phyloP scores from a whole-genome alignment of 305 asterid species.

The Galium porrigens region DNA sequence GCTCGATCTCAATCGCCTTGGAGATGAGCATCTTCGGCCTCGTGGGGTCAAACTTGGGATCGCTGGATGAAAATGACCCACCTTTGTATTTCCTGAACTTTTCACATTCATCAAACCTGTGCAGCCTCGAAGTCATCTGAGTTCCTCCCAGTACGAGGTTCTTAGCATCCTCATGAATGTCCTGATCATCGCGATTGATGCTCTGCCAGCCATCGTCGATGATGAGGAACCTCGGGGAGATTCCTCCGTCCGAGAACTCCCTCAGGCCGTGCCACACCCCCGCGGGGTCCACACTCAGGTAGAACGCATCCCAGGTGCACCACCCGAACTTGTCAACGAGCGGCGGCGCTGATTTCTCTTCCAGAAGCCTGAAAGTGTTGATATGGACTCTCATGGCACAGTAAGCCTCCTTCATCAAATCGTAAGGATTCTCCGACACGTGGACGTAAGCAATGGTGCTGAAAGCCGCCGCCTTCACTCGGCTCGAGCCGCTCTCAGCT shows the following conservation, averaged over 20 bases:
- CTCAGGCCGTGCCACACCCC: slow-evolving; percentile 58
- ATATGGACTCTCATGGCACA: slow-evolving; percentile 48
- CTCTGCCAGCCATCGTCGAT: slow-evolving; percentile 86
- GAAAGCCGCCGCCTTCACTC: slow-evolving; percentile 33
- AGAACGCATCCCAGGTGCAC: slow-evolving; percentile 89
- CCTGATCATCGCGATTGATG: slow-evolving; percentile 38
- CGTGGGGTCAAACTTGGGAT: slow-evolving; percentile 38
- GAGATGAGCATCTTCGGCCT: slow-evolving; percentile 47
- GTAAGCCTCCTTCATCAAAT: slow-evolving; percentile 58
- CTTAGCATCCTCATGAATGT: slow-evolving; percentile 36
- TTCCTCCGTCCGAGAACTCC: slow-evolving; percentile 42
- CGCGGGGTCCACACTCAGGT: slow-evolving; percentile 61
- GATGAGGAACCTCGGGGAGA: slow-evolving; percentile 46
- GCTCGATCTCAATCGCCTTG: slow-evolving; percentile 59
- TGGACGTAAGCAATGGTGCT: slow-evolving; percentile 42
- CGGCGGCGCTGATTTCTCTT: slow-evolving; percentile 52
- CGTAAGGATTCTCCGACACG: slow-evolving; percentile 57
- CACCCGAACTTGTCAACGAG: slow-evolving; percentile 32
- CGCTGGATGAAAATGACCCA: slow-evolving; percentile 27
- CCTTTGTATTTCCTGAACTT: slow-evolving; percentile 46
- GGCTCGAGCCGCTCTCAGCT: slow-evolving; percentile 63
- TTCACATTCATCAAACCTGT: slow-evolving; percentile 52
- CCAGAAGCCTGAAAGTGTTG: slow-evolving; percentile 50
- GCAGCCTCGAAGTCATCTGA: slow-evolving; percentile 69
- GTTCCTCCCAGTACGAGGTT: slow-evolving; percentile 56